phyloP scores from a whole-genome alignment of 805 yeast genomes.

The Wickerhamomyces kurtzmanii region DNA sequence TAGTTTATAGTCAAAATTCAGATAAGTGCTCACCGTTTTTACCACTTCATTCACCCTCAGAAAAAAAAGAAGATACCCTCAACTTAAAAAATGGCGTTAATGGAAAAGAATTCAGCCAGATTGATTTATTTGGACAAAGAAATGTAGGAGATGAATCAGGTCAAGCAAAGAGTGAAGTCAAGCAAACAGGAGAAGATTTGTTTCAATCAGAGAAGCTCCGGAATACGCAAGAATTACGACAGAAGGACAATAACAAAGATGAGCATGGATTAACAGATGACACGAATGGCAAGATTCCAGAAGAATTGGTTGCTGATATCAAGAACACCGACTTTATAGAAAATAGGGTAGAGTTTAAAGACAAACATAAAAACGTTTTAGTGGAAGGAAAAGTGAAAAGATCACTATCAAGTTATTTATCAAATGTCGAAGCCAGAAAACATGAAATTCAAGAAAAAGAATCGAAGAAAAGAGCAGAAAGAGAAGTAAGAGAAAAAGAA shows the following conservation, averaged over 20 bases:
- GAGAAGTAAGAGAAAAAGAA: not conserved
- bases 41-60: too few species aligned
- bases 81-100: too few species aligned
- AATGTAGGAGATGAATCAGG: too few species aligned
- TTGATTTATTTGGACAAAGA: too few species aligned
- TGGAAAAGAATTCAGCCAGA: too few species aligned
- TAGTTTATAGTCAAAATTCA: too few species aligned
- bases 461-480: not conserved
- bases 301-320: not conserved
- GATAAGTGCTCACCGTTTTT: too few species aligned
- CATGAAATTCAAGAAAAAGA: slow-evolving; percentile 13
- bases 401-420: slow-evolving; percentile 21
- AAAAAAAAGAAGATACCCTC: too few species aligned
- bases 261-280: slow-evolving; percentile 1
- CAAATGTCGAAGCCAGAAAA: slow-evolving; percentile 17
- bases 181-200: too few species aligned
- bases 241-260: not conserved
- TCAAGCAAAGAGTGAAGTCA: too few species aligned
- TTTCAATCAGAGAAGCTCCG: slow-evolving; percentile 1
- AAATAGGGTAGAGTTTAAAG: not conserved
- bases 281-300: slow-evolving; percentile 1
- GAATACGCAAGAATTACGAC: not conserved
- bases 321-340: slow-evolving; percentile 1
- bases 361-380: slow-evolving; percentile 1
- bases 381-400: slow-evolving; percentile 7